A percentile compares a stretch with the other conserved stretches of the same genome.
These are phyloP conservation scores for Dactylis glomerata DNA, from an alignment of 176 grass and related monocot genomes.

Conservation along the genomic window DNA sequence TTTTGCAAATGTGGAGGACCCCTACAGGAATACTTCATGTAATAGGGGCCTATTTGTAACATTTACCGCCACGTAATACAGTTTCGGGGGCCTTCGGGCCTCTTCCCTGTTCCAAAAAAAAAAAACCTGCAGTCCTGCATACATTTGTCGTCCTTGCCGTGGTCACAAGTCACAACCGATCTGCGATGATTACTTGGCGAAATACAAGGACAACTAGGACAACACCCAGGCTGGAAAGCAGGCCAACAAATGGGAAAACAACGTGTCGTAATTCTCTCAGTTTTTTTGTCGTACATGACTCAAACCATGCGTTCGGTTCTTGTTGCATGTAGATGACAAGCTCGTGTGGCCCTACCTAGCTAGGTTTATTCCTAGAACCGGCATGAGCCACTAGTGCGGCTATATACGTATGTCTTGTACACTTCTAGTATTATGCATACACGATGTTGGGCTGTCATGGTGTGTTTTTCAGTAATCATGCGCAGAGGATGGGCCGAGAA, in stretches of 20 bases:
- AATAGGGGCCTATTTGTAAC: no score
- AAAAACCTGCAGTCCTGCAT: no score
- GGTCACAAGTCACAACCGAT: background rate
- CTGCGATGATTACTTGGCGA: background rate
- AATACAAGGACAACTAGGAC: background rate
- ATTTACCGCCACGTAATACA: no score
- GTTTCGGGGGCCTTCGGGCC: no score
- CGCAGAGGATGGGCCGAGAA: no score
- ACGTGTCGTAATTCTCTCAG: slow-evolving; percentile 13
- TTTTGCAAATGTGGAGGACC: no score
- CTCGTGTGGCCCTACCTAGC: background rate
- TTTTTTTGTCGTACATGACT: background rate
- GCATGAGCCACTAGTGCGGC: background rate
- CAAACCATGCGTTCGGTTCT: background rate
- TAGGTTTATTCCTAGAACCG: background rate
- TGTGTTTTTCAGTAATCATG: no score
- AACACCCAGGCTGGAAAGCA: slow-evolving; percentile 29
- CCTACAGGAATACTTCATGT: no score
- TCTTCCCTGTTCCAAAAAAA: no score
- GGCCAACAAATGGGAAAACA: background rate
- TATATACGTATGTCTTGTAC: no score
- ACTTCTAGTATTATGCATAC: no score
- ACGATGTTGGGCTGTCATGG: no score
- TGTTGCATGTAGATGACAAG: background rate
- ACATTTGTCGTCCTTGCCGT: background rate